phyloP scores from a whole-genome alignment of 257 asterid species.

The Rehmannia glutinosa region DNA sequence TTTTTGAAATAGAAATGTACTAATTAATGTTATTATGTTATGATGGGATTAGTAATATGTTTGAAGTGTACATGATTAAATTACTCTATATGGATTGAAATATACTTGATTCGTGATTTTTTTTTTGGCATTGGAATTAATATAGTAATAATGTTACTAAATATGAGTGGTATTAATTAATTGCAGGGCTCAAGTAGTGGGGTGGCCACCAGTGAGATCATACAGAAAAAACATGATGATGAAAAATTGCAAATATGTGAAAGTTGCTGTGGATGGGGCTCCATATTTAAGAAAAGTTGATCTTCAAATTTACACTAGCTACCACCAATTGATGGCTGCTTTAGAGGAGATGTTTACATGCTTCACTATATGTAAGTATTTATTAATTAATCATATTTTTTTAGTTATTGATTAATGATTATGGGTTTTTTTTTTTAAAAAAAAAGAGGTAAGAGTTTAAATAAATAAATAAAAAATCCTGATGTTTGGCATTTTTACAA shows the following conservation, averaged over 20 bases:
- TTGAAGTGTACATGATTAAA: too few species aligned
- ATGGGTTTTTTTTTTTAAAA: too few species aligned
- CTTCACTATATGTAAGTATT: slow-evolving; percentile 49
- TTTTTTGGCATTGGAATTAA: background rate
- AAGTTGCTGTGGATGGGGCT: slow-evolving; percentile 83
- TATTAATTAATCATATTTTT: too few species aligned
- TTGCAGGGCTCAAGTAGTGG: slow-evolving; percentile 59
- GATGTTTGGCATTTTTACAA: too few species aligned
- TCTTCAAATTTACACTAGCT: slow-evolving; percentile 45
- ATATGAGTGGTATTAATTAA: background rate
- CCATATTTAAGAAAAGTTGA: slow-evolving; percentile 76
- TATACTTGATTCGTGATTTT: too few species aligned
- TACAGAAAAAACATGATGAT: slow-evolving; percentile 40
- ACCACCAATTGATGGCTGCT: slow-evolving; percentile 54
- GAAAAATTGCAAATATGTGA: slow-evolving; percentile 56
- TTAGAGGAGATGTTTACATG: slow-evolving; percentile 62
- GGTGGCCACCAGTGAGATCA: slow-evolving; percentile 87
- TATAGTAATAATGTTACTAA: background rate
- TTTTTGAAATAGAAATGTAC: too few species aligned
- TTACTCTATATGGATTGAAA: too few species aligned
- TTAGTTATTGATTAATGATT: background rate
- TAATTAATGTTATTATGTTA: too few species aligned
- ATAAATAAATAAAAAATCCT: too few species aligned
- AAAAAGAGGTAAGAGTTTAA: background rate
- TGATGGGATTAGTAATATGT: too few species aligned